Evolutionary conservation across 768 basidiomycete genomes (phyloP), one percentile per base, ranked within the genome.

Genomic region (Suillus subaureus): DNA sequence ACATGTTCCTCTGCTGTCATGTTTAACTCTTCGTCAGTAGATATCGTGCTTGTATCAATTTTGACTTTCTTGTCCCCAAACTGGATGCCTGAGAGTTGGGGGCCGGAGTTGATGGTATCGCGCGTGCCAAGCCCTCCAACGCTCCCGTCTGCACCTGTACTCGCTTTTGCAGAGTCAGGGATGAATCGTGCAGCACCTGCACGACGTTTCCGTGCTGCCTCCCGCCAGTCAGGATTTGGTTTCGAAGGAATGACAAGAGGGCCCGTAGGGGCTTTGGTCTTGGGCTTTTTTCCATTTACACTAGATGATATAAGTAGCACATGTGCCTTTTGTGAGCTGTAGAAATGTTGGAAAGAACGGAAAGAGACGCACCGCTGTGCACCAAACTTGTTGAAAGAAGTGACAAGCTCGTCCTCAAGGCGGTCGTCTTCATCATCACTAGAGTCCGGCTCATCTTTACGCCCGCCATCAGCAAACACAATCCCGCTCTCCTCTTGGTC

Each of bases 191-290:
- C 37, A 23, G 63, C 69, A 16, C 33, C 61, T 18, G 75, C 66
- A 4, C 75, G 76, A 9, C 91, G 82, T 73, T 87, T 89, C 49
- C 90, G 83, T 18, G 93, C 92, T 9, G 87, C 78, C 61, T 88
- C 91, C 49, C 94, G 82, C 97, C 97, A 99, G 74, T 99, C 96
- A 33, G 88, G 85, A 72, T 98, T 97, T 70, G 94, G 82, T 54
- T 93, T 81, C 1, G 94, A 82, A 18, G 96, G 89, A 54, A 99
- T 99, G 43, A 97, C 88, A 11, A 97, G 84, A 0, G 92, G 92
- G 5, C 81, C 85, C 47, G 85, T 74, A 13, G 83, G 78, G 61
- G 74, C 80, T 67, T 81, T 81, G 0, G 21, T 6, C 33, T 35
- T 60, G 49, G 79, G 83, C 49, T 61, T 78, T 63, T 81, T 79